Evolutionary conservation across 1,284 basidiomycete genomes (phyloP), one percentile per base, ranked within the genome.

Genomic region (Stereum hirsutum): DNA sequence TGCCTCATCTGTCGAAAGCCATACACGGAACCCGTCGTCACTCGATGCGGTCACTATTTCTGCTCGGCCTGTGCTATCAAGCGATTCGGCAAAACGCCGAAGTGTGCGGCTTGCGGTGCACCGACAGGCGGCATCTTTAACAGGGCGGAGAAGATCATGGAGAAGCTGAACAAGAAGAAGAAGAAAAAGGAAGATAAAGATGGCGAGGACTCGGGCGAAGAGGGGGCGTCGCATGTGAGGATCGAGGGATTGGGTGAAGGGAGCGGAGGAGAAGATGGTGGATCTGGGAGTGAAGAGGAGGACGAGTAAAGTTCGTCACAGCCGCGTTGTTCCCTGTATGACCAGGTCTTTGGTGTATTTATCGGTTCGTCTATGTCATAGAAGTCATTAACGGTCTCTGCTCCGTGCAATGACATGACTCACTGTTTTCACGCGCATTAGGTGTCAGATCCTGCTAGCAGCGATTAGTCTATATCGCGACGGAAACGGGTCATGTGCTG

Each of bases 31-130:
- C 95, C 95, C 5, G 78, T 99, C 50, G 89, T 93, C 42, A 99
- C 96, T 15, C 83, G 89, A 42, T 99, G 96, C 61, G 90, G 89
- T 2, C 96, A 99, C 64, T 98, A 97, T 66, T 99, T 94, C 61
- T 97, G 94, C 65, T 89, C 89, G 44, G 75, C 84, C 15, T 96
- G 94, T 60, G 94, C 94, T 7, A 90, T 97, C 62, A 88, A 89
- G 63, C 79, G 96, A 31, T 99, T 88, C 56, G 79, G 82, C 33
- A 95, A 87, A 70, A 97, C 89, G 31, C 90, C 91, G 2, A 99
- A 95, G 64, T 99, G 96, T 55, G 78, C 92, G 43, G 96, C 94
- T 3, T 99, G 95, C 60, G 88, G 91, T 41, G 78, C 89, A 11
- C 80, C 92, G 3, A 99, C 95, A 0, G 87, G 82, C 12, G 95